These are phyloP conservation scores for Larix kaempferi DNA, from an alignment of 75 land plant genomes.

Conservation along the genomic window DNA sequence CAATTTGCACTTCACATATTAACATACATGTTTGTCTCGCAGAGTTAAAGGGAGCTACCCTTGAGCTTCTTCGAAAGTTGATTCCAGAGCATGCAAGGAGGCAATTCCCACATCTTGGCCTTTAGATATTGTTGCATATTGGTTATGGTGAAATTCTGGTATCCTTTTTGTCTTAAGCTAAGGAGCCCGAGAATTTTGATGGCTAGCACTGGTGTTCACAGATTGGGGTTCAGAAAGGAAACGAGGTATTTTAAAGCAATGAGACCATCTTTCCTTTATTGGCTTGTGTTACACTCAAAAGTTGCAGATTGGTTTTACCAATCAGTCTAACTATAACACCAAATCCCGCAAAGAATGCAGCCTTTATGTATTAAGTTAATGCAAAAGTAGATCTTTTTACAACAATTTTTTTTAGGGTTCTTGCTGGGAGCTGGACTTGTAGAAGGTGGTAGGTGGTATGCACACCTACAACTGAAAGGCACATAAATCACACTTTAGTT, in stretches of 20 bases:
- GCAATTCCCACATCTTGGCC: slow-evolving; percentile 27
- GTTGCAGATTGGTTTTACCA: slow-evolving; percentile 6
- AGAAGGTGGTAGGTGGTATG: neutral
- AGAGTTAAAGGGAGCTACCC: slow-evolving; percentile 72
- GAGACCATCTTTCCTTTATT: slow-evolving; percentile 1
- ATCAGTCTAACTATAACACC: neutral
- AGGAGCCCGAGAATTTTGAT: neutral
- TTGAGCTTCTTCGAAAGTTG: slow-evolving; percentile 61
- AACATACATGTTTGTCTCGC: slow-evolving; percentile 4
- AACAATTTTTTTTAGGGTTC: slow-evolving; percentile 3
- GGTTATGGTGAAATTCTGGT: neutral
- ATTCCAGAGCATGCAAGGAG: slow-evolving; percentile 80
- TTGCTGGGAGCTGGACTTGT: neutral
- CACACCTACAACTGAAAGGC: neutral
- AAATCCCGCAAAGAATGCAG: slow-evolving; percentile 7
- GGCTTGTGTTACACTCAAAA: slow-evolving; percentile 4
- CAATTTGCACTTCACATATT: neutral
- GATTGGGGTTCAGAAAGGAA: slow-evolving; percentile 1
- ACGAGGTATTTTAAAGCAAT: neutral
- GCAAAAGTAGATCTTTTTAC: neutral
- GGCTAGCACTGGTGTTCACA: slow-evolving; percentile 7
- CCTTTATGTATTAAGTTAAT: slow-evolving; percentile 9
- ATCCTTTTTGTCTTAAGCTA: slow-evolving; percentile 2
- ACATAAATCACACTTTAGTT: neutral
- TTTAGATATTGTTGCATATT: neutral